Base-by-base conservation (phyloP, 257 asterid species). In the Buddleja alternifolia region DNA sequence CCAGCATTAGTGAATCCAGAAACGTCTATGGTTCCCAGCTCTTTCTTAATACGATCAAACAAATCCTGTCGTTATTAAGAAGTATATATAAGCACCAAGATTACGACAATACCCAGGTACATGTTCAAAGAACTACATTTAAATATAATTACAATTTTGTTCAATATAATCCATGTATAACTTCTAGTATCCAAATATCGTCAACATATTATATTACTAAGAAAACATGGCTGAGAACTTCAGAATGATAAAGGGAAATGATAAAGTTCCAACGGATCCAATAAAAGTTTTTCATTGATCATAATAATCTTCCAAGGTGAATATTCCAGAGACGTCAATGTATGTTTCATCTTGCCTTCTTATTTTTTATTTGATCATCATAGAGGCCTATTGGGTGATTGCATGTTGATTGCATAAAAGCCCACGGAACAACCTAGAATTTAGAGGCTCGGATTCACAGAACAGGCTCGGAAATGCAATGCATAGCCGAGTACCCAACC, bases 31-130 rank as follows among this genome's bases (percentile, higher is more conserved):
- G 76, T 76, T 34, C 90, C 96, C 80, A 85, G 79, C 82, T 88
- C 96, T 67, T 85, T 93, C 79, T 87, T 93, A 67, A 90, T 78
- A 42, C 75, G 84, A 59, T 85, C 90, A 80, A 88, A 90, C 73
- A 93, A 81, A 74, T 76, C 81, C 99, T 93, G 83, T 41, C 62
- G 64, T 68, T 19, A 53, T 76, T 17, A 59, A 50, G 60, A 66
- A 67, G 63, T 52, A 60, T 65, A 42, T 10, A 52, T 68, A 67
- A 62, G 73, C 23, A 73, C 17, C 53, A 51, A 29, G 34, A 29
- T 29, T 29, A 29, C 5, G 34, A 29, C 34, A 29, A 29, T 29
- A n/a, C 34, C 5, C 34, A 29, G 34, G 34, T 5, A 29, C 34
- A 5, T 29, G 34, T 29, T 29, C 34, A 29, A 29, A 29, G 34